Evolutionary conservation across 1,139 yeast genomes (phyloP).

Genomic region (Tardiomyces depauwii): DNA sequence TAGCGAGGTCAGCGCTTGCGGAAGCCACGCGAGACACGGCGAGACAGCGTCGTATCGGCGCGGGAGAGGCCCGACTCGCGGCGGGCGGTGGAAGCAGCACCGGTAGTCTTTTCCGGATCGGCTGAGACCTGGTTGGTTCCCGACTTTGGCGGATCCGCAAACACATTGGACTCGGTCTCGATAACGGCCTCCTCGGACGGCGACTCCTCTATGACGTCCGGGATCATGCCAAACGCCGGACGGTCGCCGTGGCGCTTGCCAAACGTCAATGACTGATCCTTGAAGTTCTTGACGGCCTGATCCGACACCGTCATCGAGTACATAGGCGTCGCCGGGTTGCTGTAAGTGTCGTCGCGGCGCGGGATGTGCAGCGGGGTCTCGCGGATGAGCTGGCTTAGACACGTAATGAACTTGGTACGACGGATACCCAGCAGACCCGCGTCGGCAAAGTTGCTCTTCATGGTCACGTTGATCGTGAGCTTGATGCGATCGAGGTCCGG

Average conservation of each 20-base stretch:
- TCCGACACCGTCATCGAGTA: slow-evolving; percentile 1
- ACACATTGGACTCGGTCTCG: background rate
- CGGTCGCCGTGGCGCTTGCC: background rate
- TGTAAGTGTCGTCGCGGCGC: slow-evolving; percentile 23
- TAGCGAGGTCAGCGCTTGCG: background rate
- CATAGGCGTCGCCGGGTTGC: slow-evolving; percentile 26
- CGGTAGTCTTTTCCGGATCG: background rate
- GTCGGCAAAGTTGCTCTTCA: slow-evolving; percentile 27
- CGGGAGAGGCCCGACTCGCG: background rate
- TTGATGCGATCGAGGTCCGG: slow-evolving; percentile 26
- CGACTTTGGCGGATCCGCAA: background rate
- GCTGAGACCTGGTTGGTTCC: background rate
- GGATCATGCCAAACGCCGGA: background rate
- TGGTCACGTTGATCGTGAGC: slow-evolving; percentile 20
- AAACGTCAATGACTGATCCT: slow-evolving; percentile 5
- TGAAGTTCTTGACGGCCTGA: background rate
- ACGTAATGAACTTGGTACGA: slow-evolving; percentile 22
- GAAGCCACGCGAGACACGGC: background rate
- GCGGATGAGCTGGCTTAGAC: slow-evolving; percentile 22
- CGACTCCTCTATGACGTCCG: background rate
- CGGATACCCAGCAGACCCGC: slow-evolving; percentile 20
- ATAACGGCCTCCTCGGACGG: slow-evolving; percentile 11
- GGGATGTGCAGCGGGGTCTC: slow-evolving; percentile 26
- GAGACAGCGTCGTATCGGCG: background rate
- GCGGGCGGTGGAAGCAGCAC: background rate